These are phyloP conservation scores for Fusarium sp. DNA, from an alignment of 2,329 filamentous ascomycete species.

Conservation along the genomic window DNA sequence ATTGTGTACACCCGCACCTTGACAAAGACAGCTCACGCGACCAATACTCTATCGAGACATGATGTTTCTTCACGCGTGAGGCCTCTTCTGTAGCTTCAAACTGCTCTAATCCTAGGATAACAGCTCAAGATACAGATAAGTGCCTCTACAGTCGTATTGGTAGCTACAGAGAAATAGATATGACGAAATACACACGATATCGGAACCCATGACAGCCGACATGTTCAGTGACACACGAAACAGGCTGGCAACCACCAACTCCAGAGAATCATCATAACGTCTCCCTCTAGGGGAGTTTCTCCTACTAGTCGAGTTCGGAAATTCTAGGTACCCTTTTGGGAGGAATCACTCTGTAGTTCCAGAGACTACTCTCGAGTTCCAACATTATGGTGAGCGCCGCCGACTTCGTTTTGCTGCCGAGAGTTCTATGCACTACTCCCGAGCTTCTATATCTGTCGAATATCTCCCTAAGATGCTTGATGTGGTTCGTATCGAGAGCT, in stretches of 20 bases:
- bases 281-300: accelerated
- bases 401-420: not conserved
- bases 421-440: no score
- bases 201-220: not conserved
- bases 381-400: not conserved
- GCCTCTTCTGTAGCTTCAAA: not conserved
- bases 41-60: not conserved
- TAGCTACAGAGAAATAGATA: not conserved
- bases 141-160: not conserved
- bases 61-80: not conserved
- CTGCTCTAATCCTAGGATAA: not conserved
- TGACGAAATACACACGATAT: not conserved
- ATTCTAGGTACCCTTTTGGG: not conserved
- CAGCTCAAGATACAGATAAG: not conserved
- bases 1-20: not conserved
- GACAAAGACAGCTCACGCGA: not conserved
- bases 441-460: not conserved
- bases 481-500: not conserved
- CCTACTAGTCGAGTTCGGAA: not conserved
- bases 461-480: not conserved
- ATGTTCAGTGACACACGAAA: not conserved
- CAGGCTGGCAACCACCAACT: not conserved
- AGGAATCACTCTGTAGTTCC: not conserved
- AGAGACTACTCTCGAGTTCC: not conserved
- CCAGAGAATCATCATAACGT: not conserved